Evolutionary conservation across 371 early-diverging fungal species (phyloP).

Genomic region (Mucor racemosus): DNA sequence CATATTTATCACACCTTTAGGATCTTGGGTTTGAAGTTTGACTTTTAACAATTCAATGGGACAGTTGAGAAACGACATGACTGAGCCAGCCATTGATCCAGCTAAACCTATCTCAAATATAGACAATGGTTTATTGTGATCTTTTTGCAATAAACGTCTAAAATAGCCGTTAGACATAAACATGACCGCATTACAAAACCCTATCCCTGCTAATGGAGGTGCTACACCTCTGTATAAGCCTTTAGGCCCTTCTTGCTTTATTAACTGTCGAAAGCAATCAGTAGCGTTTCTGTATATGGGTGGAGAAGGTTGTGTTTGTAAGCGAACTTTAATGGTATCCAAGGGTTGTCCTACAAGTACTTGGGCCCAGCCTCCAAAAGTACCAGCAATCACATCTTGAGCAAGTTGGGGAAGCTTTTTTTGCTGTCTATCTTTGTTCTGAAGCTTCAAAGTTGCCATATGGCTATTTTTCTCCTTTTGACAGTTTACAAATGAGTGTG

Average conservation of each 20-base stretch:
- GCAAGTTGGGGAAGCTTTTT: constrained; percentile 46
- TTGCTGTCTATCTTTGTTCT: neutral
- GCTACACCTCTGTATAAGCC: constrained; percentile 86
- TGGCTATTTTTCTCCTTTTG: neutral
- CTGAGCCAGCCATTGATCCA: constrained; percentile 83
- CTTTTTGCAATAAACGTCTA: constrained; percentile 66
- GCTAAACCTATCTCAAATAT: constrained; percentile 69
- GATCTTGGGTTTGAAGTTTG: constrained; percentile 80
- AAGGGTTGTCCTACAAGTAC: constrained; percentile 82
- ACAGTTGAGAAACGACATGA: constrained; percentile 84
- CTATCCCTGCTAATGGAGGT: constrained; percentile 87
- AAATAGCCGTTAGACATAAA: constrained; percentile 84
- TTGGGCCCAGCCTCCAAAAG: constrained; percentile 87
- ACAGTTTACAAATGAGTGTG: neutral
- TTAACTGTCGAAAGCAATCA: constrained; percentile 71
- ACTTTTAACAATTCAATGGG: constrained; percentile 89
- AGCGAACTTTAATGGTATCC: constrained; percentile 81
- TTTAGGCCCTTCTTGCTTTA: constrained; percentile 77
- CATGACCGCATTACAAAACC: constrained; percentile 87
- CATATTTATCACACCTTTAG: constrained; percentile 42
- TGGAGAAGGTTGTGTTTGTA: constrained; percentile 78
- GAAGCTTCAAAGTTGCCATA: constrained; percentile 1
- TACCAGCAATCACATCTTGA: constrained; percentile 79
- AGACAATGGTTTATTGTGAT: constrained; percentile 50
- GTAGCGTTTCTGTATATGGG: constrained; percentile 74